Base-by-base conservation (phyloP, 192 early-diverging fungal species). In the Podila verticillata region DNA sequence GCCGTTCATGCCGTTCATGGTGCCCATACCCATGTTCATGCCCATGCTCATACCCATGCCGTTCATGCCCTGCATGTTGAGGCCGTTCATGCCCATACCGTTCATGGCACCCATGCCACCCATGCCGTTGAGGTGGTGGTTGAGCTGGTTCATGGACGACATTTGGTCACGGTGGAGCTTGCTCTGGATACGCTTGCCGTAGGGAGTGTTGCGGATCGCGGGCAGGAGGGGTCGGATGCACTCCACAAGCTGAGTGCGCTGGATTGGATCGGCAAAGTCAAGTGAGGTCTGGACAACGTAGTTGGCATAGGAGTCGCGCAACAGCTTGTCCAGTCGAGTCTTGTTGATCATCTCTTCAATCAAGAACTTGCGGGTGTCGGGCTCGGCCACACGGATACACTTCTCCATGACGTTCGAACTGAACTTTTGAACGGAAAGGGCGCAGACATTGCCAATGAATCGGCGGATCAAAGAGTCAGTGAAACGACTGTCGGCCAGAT, bases 361-460 rank as follows among this genome's bases (percentile, higher is more conserved):
- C 61, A 96, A 82, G 54, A 78, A 72, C 34, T 85, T 82, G 71
- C 94, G 89, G 32, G 91, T 93, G 7, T 89, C 87, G 4, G 87
- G 85, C 60, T 92, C 89, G 5, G 95, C 88, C 24, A 94, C 88
- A 22, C 94, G 90, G 65, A 96, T 95, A 71, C 94, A 96, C 90
- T 96, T 96, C 82, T 96, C 95, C 79, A 96, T 94, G 39, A 95
- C 95, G 74, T 96, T 96, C 49, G 94, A 95, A 70, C 92, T 94
- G 73, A 95, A 95, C 81, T 96, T 96, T 86, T 96, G 95, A 44
- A 95, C 89, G 17, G 94, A 95, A 28, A 96, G 81, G 10, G 82
- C 81, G 68, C 91, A 93, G 30, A 95, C 91, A 74, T 92, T 88
- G 29, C 89, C 92, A 58, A 95, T 86, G 77, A 96, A 94, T 35